Evolutionary conservation across 2,329 filamentous ascomycete genomes (phyloP), one percentile per base, ranked within the genome.

Genomic region (Verticillium longisporum): DNA sequence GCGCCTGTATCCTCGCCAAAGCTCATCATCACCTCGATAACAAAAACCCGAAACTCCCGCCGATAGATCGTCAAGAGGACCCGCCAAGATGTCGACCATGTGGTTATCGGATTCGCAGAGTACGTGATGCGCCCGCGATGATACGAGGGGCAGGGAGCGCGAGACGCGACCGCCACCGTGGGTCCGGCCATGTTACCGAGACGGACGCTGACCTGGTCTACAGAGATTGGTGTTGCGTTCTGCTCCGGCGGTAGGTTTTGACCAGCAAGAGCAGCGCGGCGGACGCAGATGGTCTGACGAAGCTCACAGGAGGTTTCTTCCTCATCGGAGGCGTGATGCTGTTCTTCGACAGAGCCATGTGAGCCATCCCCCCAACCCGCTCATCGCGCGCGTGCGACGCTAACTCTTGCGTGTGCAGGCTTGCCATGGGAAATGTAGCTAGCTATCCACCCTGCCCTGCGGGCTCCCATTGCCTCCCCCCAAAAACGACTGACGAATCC

Each of bases 281-380:
- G 45, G 10, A 26, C 21, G 45, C 15, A 18, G 33, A 18, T 58
- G 37, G 54, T 37, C 63, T 64, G 55, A 64, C 60, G 37, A 60
- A 60, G 60, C 64, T 50, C 63, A 58, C 73, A 96, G 94, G 94
- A 75, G 92, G 90, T 67, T 88, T 98, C 81, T 99, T 99, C 82
- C 86, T 99, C 61, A 85, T 97, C 72, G 91, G 92, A 72, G 95
- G 95, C 63, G 91, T 99, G 10, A 83, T 99, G 77, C 85, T 99
- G 77, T 98, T 99, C 80, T 99, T 99, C 80, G 95, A 99, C 78
- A 87, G 95, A 66, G 91, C 95, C 71, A 93, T 98, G 91, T 94
- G 80, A 71, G 88, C 81, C 10, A 53, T 4, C 45, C 60, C 36
- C 31, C 15, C 21, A 53, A 21, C 61, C 61, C 58, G 41, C 56